These are phyloP conservation scores for Fraxinus pennsylvanica DNA, from an alignment of 257 asterid species.

Conservation along the genomic window DNA sequence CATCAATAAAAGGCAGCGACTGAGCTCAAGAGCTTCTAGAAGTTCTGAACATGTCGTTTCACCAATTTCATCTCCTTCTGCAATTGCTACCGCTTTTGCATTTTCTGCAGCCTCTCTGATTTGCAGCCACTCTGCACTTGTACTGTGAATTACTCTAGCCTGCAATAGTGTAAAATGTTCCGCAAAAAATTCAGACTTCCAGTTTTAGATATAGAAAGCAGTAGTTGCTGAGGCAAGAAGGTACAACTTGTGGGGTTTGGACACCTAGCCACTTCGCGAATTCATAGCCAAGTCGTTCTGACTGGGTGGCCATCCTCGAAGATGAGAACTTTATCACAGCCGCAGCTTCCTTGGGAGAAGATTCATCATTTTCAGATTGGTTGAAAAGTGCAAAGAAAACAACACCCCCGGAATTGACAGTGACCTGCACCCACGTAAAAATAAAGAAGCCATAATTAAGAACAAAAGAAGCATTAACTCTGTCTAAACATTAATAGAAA, in stretches of 20 bases:
- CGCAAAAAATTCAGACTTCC: constrained; percentile 12
- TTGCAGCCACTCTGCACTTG: constrained; percentile 88
- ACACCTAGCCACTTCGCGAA: constrained; percentile 99
- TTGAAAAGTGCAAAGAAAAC: constrained; percentile 90
- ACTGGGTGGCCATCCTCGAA: constrained; percentile 99
- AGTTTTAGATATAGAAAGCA: constrained; percentile 28
- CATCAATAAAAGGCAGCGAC: constrained; percentile 92
- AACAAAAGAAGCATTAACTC: constrained; percentile 18
- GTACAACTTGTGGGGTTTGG: constrained; percentile 93
- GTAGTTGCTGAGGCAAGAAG: constrained; percentile 40
- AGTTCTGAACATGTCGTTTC: constrained; percentile 95
- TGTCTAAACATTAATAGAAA: neutral
- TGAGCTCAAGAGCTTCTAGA: constrained; percentile 98
- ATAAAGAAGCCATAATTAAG: constrained; percentile 27
- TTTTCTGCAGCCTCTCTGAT: constrained; percentile 93
- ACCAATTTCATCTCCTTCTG: constrained; percentile 83
- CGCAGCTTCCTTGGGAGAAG: constrained; percentile 78
- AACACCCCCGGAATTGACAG: constrained; percentile 98
- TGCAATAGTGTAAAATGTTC: constrained; percentile 30
- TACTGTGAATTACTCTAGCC: constrained; percentile 92
- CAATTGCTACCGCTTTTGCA: constrained; percentile 68
- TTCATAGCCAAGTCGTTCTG: constrained; percentile 97
- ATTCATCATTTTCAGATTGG: constrained; percentile 68
- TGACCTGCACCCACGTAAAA: constrained; percentile 59
- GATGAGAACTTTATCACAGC: constrained; percentile 97